Percentiles rank a stretch among this genome's conserved stretches.
Conservation (phyloP, 495 filamentous ascomycete species). For the Neurospora sp. region DNA sequence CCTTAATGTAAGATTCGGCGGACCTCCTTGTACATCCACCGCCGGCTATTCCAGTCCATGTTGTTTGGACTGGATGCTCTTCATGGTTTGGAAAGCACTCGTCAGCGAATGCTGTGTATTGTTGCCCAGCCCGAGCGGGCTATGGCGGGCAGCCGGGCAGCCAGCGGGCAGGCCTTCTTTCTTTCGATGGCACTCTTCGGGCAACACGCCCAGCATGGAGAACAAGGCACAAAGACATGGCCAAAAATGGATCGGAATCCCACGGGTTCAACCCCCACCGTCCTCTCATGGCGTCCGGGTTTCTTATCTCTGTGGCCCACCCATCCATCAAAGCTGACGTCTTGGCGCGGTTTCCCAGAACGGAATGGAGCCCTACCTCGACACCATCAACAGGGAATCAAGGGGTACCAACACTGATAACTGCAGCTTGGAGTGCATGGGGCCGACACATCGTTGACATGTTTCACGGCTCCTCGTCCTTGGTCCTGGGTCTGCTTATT, state of each 20-base stretch:
- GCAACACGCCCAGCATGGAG: neutral
- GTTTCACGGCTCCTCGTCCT: neutral
- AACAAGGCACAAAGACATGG: neutral
- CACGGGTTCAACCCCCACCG: conserved; percentile 11
- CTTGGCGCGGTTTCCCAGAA: conserved; percentile 13
- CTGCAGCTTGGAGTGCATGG: neutral
- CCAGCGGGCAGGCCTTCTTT: too few species aligned
- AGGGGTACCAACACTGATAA: conserved; percentile 1
- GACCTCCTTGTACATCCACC: neutral
- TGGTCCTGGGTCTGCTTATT: conserved; percentile 9
- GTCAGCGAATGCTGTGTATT: too few species aligned
- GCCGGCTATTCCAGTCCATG: too few species aligned
- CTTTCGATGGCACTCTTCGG: neutral
- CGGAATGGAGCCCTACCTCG: conserved; percentile 8
- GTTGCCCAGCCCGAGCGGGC: too few species aligned
- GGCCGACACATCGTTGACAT: neutral
- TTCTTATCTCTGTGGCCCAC: conserved; percentile 13
- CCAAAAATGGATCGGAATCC: conserved; percentile 5
- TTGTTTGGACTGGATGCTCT: too few species aligned
- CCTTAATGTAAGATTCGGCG: neutral
- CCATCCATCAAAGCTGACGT: conserved; percentile 3
- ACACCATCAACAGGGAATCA: neutral
- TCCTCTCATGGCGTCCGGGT: conserved; percentile 3
- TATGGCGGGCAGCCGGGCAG: too few species aligned
- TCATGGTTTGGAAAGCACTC: too few species aligned